phyloP scores from a whole-genome alignment of 352 stramenopile genomes.

The Globisporangium orthogonon region DNA sequence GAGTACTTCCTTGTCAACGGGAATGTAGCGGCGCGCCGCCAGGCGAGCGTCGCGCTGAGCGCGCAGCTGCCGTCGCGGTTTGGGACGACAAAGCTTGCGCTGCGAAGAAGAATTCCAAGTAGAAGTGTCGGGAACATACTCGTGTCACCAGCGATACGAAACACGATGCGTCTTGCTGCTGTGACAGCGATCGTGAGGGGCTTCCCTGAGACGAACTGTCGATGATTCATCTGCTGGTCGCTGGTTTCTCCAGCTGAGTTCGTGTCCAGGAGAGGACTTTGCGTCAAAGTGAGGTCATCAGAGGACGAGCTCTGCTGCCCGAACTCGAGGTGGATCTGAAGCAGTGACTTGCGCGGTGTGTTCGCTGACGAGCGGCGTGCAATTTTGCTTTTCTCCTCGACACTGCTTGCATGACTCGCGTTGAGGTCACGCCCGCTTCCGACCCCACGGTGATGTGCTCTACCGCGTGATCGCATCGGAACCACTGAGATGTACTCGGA shows the following conservation, averaged over 20 bases:
- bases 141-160: constrained; percentile 29
- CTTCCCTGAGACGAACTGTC: constrained; percentile 9
- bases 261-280: neutral
- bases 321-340: constrained; percentile 12
- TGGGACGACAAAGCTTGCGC: constrained; percentile 31
- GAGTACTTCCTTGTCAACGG: constrained; percentile 40
- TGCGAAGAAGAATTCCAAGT: constrained; percentile 32
- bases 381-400: neutral
- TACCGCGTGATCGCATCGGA: constrained; percentile 25
- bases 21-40: constrained; percentile 29
- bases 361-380: constrained; percentile 2
- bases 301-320: neutral
- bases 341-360: constrained; percentile 5
- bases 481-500: constrained; percentile 67
- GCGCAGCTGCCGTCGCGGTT: neutral
- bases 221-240: neutral
- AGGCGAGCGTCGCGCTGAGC: constrained; percentile 4
- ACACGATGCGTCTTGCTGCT: constrained; percentile 33
- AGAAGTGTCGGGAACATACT: constrained; percentile 31
- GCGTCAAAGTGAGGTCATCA: neutral
- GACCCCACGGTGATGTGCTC: neutral
- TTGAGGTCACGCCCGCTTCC: neutral
- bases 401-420: neutral
- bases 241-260: neutral
- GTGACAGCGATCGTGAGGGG: constrained; percentile 22